phyloP scores from a whole-genome alignment of 2,329 filamentous ascomycete genomes.

The Clonostachys chloroleuca region DNA sequence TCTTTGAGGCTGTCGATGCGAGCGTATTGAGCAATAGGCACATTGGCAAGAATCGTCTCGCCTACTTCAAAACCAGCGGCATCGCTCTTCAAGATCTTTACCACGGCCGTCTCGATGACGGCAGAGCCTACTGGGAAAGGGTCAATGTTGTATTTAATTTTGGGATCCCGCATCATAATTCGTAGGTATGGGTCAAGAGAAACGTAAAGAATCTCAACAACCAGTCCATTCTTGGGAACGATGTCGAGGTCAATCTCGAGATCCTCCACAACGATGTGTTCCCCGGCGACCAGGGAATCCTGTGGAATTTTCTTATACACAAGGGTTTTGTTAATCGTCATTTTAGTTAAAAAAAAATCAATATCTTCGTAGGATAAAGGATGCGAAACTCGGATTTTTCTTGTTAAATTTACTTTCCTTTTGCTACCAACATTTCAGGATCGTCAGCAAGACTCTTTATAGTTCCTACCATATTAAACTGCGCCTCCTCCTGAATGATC shows the following conservation, averaged over 20 bases:
- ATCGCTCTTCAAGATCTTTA: constrained; percentile 68
- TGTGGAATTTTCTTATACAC: constrained; percentile 61
- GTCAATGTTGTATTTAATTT: constrained; percentile 53
- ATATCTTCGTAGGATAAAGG: too few species aligned
- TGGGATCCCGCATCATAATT: constrained; percentile 66
- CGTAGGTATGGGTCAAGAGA: constrained; percentile 86
- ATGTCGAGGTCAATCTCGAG: constrained; percentile 54
- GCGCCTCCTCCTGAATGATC: too few species aligned
- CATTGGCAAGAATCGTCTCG: constrained; percentile 55
- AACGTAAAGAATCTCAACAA: constrained; percentile 67
- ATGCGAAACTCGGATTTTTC: too few species aligned
- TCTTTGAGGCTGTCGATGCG: constrained; percentile 40
- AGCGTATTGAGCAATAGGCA: constrained; percentile 66
- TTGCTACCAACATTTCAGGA: too few species aligned
- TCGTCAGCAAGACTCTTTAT: too few species aligned
- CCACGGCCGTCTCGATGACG: constrained; percentile 59
- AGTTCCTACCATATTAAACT: too few species aligned
- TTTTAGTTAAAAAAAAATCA: constrained; percentile 4
- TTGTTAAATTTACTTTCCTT: too few species aligned
- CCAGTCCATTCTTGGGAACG: constrained; percentile 56
- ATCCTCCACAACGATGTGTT: constrained; percentile 59
- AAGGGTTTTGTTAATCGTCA: constrained; percentile 61
- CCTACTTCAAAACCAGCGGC: constrained; percentile 58
- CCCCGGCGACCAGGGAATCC: constrained; percentile 58
- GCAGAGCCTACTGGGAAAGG: constrained; percentile 55